Evolutionary conservation across 2,329 filamentous ascomycete genomes (phyloP).

Genomic region (Colletotrichum orchidophilum): DNA sequence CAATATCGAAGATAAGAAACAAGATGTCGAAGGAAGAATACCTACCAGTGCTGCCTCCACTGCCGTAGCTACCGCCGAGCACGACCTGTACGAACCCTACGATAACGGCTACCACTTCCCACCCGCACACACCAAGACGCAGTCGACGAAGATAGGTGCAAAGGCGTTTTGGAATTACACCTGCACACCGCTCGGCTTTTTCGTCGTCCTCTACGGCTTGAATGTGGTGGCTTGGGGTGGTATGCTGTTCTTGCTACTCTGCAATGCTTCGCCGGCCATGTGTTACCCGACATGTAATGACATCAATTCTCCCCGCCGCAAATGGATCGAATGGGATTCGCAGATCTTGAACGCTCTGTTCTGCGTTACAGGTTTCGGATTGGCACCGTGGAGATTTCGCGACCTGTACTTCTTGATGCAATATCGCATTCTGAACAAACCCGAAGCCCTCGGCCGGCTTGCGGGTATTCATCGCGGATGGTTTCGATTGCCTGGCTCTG

Average conservation of each 20-base stretch:
- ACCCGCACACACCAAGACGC: slow-evolving; percentile 67
- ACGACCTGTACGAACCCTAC: slow-evolving; percentile 28
- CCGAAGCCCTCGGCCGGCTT: slow-evolving; percentile 70
- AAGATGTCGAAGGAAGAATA: slow-evolving; percentile 16
- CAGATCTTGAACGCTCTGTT: slow-evolving; percentile 87
- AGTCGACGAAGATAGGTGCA: slow-evolving; percentile 66
- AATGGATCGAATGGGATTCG: slow-evolving; percentile 87
- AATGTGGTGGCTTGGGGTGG: slow-evolving; percentile 90
- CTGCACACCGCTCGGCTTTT: slow-evolving; percentile 78
- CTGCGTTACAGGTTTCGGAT: slow-evolving; percentile 85
- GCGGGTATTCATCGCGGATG: slow-evolving; percentile 80
- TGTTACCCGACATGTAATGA: slow-evolving; percentile 75
- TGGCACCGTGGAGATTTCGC: slow-evolving; percentile 85
- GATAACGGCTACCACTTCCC: slow-evolving; percentile 74
- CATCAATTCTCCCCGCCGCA: slow-evolving; percentile 78
- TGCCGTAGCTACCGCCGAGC: slow-evolving; percentile 20
- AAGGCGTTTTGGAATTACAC: slow-evolving; percentile 77
- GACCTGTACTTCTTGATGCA: slow-evolving; percentile 79
- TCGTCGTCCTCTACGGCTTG: slow-evolving; percentile 80
- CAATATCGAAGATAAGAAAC: not conserved
- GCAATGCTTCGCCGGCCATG: slow-evolving; percentile 79
- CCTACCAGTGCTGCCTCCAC: slow-evolving; percentile 19
- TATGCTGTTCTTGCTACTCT: slow-evolving; percentile 88
- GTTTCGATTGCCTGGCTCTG: slow-evolving; percentile 77
- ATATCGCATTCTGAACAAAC: slow-evolving; percentile 65